A percentile compares a stretch with the other conserved stretches of the same genome.
Conservation (phyloP, 495 filamentous ascomycete genomes). For the Penicillium atrosanguineum region DNA sequence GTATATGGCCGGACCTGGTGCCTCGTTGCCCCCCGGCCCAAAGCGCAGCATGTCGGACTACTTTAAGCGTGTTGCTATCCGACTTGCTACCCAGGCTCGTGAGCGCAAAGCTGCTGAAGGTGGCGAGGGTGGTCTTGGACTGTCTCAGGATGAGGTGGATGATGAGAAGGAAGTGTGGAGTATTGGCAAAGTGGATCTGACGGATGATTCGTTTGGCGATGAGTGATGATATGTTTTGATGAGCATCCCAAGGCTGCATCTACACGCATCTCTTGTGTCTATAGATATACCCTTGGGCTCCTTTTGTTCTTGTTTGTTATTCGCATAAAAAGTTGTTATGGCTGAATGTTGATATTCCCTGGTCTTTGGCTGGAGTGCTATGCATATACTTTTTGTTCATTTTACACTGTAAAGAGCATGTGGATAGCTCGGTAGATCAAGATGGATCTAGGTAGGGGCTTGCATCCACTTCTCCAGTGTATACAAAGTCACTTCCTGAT, state of each 20-base stretch:
- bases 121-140: conserved; percentile 77
- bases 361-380: neutral
- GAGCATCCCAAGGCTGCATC: conserved; percentile 22
- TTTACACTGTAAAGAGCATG: neutral
- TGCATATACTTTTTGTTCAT: neutral
- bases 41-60: conserved; percentile 96
- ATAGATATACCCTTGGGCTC: conserved; percentile 28
- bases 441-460: neutral
- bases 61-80: conserved; percentile 86
- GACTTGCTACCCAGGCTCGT: conserved; percentile 76
- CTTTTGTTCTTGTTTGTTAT: conserved; percentile 6
- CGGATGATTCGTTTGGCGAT: conserved; percentile 59
- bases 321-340: conserved; percentile 27
- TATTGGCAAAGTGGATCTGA: conserved; percentile 86
- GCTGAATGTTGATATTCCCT: conserved; percentile 9
- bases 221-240: conserved; percentile 27
- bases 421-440: neutral
- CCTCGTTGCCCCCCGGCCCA: conserved; percentile 59
- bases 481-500: conserved; percentile 1
- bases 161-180: conserved; percentile 96
- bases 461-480: neutral
- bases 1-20: conserved; percentile 66
- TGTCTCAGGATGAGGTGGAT: conserved; percentile 85
- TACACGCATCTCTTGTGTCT: conserved; percentile 11
- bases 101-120: conserved; percentile 89